These are phyloP conservation scores for Amanita pallidorosea DNA, from an alignment of 768 basidiomycete species.

Conservation along the genomic window DNA sequence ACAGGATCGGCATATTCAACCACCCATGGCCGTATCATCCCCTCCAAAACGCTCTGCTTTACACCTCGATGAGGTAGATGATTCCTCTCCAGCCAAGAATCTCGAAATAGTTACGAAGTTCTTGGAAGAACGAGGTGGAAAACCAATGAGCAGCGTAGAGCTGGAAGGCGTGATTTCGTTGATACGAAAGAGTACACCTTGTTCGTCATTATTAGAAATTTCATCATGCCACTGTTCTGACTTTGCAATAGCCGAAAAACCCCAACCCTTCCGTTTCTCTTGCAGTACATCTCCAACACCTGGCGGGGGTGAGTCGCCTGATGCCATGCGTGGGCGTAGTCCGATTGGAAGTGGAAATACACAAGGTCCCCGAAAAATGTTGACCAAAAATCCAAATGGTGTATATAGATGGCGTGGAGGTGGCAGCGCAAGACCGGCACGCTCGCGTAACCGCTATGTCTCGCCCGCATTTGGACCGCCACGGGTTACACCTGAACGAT, in stretches of 20 bases:
- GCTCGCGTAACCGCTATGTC: constrained; percentile 51
- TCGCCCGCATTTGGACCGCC: constrained; percentile 65
- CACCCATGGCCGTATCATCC: background rate
- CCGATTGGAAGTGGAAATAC: constrained; percentile 13
- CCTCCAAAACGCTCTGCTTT: constrained; percentile 1
- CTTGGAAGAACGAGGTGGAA: constrained; percentile 34
- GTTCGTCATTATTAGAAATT: constrained; percentile 17
- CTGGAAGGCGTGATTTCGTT: constrained; percentile 44
- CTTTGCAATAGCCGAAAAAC: constrained; percentile 19
- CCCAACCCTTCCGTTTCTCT: constrained; percentile 56
- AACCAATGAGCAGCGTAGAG: constrained; percentile 40
- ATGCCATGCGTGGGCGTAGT: constrained; percentile 10
- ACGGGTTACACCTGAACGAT: constrained; percentile 28
- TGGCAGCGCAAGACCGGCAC: constrained; percentile 50
- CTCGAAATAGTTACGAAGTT: constrained; percentile 38
- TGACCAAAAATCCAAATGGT: constrained; percentile 68
- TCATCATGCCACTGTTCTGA: constrained; percentile 1
- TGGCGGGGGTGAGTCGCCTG: constrained; percentile 24
- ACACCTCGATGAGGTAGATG: constrained; percentile 9
- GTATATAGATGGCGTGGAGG: constrained; percentile 65
- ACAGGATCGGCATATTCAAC: constrained; percentile 3
- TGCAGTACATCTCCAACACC: constrained; percentile 30
- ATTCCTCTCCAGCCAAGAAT: constrained; percentile 29
- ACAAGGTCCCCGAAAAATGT: constrained; percentile 37
- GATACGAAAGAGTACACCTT: constrained; percentile 39